Evolutionary conservation across 2,329 filamentous ascomycete genomes (phyloP).

Genomic region (Fusarium sp.): DNA sequence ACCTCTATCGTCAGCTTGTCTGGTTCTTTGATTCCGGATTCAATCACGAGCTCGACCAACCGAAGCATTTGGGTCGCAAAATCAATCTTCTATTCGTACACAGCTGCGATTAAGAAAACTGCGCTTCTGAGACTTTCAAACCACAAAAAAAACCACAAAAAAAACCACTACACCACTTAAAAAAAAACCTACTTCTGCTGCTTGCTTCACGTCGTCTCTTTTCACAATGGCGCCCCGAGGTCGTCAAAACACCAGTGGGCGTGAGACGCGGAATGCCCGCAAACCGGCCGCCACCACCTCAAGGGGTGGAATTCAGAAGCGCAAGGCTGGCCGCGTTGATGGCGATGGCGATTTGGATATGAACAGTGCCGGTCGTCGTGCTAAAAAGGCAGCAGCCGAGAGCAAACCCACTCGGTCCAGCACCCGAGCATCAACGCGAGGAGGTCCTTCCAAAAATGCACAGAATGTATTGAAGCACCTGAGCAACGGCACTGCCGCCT

Average conservation of each 20-base stretch:
- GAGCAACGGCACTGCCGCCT: slow-evolving; percentile 51
- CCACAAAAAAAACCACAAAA: slow-evolving; percentile 2
- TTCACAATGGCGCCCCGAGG: slow-evolving; percentile 54
- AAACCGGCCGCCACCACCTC: slow-evolving; percentile 49
- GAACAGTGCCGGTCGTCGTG: slow-evolving; percentile 57
- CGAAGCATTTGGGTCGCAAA: slow-evolving; percentile 5
- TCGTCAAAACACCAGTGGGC: slow-evolving; percentile 47
- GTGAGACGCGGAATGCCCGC: slow-evolving; percentile 50
- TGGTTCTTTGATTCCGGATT: not conserved
- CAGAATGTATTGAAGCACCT: slow-evolving; percentile 61
- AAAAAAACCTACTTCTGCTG: slow-evolving; percentile 8
- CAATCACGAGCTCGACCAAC: slow-evolving; percentile 5
- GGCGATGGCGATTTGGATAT: slow-evolving; percentile 72
- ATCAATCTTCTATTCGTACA: slow-evolving; percentile 9
- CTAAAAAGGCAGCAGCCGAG: slow-evolving; percentile 50
- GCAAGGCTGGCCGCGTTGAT: slow-evolving; percentile 59
- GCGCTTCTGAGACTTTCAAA: slow-evolving; percentile 21
- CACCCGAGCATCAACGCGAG: slow-evolving; percentile 48
- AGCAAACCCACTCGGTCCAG: slow-evolving; percentile 47
- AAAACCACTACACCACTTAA: not conserved
- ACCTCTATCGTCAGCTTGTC: not conserved
- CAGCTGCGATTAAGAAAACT: slow-evolving; percentile 3
- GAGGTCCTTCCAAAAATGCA: slow-evolving; percentile 54
- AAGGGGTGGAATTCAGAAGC: slow-evolving; percentile 66
- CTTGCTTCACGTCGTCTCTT: slow-evolving; percentile 3